These are phyloP conservation scores for Plectosphaerella plurivora DNA, from an alignment of 2,329 filamentous ascomycete species.

Conservation along the genomic window DNA sequence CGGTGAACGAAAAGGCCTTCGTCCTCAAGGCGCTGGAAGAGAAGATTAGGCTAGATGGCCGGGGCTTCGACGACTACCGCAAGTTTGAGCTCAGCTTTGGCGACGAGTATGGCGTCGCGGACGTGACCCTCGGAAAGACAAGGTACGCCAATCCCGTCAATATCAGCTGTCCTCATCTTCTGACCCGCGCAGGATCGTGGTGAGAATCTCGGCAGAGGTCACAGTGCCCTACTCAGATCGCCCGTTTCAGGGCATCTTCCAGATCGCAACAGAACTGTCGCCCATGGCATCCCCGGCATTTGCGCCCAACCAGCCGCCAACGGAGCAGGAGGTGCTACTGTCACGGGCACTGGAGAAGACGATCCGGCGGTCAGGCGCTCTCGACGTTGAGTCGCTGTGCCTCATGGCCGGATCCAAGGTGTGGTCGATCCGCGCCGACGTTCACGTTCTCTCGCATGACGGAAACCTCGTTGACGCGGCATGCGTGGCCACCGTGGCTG, in stretches of 20 bases:
- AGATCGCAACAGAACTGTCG: constrained; percentile 83
- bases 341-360: constrained; percentile 91
- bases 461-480: constrained; percentile 84
- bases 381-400: constrained; percentile 94
- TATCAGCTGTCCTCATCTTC: no score
- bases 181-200: constrained; percentile 62
- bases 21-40: constrained; percentile 77
- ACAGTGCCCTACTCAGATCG: constrained; percentile 80
- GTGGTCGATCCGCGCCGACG: constrained; percentile 85
- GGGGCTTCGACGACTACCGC: constrained; percentile 75
- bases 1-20: constrained; percentile 83
- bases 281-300: constrained; percentile 90
- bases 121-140: constrained; percentile 85
- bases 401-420: constrained; percentile 86
- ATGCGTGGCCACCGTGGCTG: constrained; percentile 83
- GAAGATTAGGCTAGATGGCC: constrained; percentile 78
- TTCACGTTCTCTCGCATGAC: constrained; percentile 88
- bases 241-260: constrained; percentile 93
- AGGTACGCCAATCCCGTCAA: constrained; percentile 47
- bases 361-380: constrained; percentile 81
- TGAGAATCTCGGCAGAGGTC: constrained; percentile 83
- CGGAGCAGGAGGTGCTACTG: constrained; percentile 78
- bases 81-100: constrained; percentile 76
- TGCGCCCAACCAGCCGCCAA: constrained; percentile 71
- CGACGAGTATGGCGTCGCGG: constrained; percentile 84